Conservation (phyloP, 2,329 filamentous ascomycete species). For the Sporothrix variecibatus region DNA sequence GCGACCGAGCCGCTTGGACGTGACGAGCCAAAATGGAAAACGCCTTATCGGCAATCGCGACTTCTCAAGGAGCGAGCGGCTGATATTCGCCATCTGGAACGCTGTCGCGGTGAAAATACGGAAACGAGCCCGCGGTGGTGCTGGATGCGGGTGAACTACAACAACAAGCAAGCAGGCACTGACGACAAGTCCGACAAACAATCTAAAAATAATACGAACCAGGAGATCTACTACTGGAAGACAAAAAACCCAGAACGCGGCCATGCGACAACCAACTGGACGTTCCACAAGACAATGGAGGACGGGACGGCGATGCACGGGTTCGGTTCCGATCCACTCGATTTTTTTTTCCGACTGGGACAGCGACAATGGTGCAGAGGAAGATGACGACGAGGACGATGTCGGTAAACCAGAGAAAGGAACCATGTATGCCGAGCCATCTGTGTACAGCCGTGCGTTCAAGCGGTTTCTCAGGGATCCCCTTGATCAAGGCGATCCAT, state of each 20-base stretch:
- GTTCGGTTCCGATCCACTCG: not conserved
- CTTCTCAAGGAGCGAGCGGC: not conserved
- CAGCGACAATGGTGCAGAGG: not conserved
- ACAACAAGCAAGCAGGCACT: not conserved
- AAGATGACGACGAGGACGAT: not conserved
- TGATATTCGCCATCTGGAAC: not conserved
- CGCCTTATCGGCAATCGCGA: not conserved
- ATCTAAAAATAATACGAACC: not conserved
- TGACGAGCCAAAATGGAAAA: not conserved
- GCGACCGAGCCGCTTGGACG: not conserved
- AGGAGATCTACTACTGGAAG: constrained; percentile 5
- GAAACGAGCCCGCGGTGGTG: not conserved
- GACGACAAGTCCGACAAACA: not conserved
- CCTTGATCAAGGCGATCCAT: not conserved
- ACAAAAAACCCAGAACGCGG: not conserved
- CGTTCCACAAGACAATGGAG: not conserved
- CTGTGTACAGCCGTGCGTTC: not conserved
- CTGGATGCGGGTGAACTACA: not conserved
- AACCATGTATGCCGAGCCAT: constrained; percentile 5
- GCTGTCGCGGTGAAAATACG: not conserved
- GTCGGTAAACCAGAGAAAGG: not conserved
- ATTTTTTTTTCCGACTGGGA: constrained; percentile 21
- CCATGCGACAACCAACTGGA: not conserved
- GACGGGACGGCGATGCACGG: not conserved
- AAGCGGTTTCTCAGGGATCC: not conserved